Conservation (phyloP, 2,329 filamentous ascomycete species). For the Cordyceps cicadae region DNA sequence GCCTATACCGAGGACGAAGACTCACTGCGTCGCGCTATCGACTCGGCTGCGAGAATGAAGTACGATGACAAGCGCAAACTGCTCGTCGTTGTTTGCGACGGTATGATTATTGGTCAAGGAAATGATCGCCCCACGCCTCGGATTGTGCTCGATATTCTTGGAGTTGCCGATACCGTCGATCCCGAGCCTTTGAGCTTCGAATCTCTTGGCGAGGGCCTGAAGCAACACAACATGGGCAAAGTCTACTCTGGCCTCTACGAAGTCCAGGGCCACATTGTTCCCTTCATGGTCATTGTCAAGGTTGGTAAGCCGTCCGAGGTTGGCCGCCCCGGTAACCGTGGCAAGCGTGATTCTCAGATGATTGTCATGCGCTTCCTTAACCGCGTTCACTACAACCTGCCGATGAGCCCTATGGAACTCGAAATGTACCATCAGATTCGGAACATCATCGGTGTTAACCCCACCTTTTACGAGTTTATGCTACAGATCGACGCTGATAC, state of each 20-base stretch:
- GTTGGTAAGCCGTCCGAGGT: slow-evolving; percentile 97
- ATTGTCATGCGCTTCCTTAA: slow-evolving; percentile 98
- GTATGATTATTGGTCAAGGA: slow-evolving; percentile 98
- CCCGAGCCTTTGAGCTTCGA: slow-evolving; percentile 96
- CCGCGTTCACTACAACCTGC: slow-evolving; percentile 91
- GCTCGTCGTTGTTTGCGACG: slow-evolving; percentile 85
- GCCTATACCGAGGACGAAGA: slow-evolving; percentile 99
- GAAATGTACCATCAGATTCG: slow-evolving; percentile 99
- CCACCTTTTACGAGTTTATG: slow-evolving; percentile 95
- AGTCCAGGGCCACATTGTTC: slow-evolving; percentile 94
- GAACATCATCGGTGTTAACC: slow-evolving; percentile 98
- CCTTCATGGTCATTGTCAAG: slow-evolving; percentile 95
- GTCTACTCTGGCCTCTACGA: slow-evolving; percentile 97
- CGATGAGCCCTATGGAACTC: slow-evolving; percentile 93
- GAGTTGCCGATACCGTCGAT: slow-evolving; percentile 86
- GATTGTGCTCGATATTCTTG: slow-evolving; percentile 94
- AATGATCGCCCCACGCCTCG: slow-evolving; percentile 93
- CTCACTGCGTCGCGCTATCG: slow-evolving; percentile 89
- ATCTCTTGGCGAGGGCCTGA: slow-evolving; percentile 86
- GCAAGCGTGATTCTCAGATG: slow-evolving; percentile 99
- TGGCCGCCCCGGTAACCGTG: slow-evolving; percentile 88
- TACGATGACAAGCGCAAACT: slow-evolving; percentile 99
- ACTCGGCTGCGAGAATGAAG: slow-evolving; percentile 88
- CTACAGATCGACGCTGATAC: slow-evolving; percentile 97
- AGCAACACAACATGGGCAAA: slow-evolving; percentile 99